Conservation (phyloP, 1,284 basidiomycete species). For the Apiotrichum sp. region DNA sequence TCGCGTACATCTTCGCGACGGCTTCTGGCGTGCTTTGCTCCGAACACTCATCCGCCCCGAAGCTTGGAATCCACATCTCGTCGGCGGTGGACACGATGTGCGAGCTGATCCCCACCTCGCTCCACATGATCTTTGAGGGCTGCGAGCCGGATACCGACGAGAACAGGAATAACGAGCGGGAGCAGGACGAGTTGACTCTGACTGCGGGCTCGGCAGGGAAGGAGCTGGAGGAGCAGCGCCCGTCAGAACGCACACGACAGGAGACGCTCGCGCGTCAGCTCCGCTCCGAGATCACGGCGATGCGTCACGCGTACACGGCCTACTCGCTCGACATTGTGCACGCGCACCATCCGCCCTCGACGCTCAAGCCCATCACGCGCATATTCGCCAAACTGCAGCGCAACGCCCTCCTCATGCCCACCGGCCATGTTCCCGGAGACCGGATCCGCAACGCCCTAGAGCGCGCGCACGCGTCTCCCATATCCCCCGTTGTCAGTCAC, state of each 20-base stretch:
- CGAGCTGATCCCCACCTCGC: conserved; percentile 30
- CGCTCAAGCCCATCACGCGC: conserved; percentile 23
- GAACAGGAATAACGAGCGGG: too few species aligned
- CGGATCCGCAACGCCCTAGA: conserved; percentile 36
- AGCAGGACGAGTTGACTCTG: too few species aligned
- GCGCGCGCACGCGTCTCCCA: conserved; percentile 17
- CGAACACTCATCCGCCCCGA: conserved; percentile 23
- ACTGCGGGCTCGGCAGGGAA: not conserved
- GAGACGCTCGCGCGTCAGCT: conserved; percentile 22
- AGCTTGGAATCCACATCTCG: conserved; percentile 23
- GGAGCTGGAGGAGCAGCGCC: conserved; percentile 1
- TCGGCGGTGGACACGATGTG: conserved; percentile 20
- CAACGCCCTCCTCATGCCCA: conserved; percentile 36
- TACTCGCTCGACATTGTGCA: conserved; percentile 26
- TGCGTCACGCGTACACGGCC: conserved; percentile 16
- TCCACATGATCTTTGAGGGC: conserved; percentile 15
- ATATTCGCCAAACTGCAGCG: conserved; percentile 27
- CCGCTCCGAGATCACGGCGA: conserved; percentile 11
- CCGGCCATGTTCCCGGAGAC: conserved; percentile 38
- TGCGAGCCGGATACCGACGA: too few species aligned
- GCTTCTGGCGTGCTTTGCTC: conserved; percentile 27
- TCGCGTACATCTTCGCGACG: conserved; percentile 37
- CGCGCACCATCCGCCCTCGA: conserved; percentile 12
- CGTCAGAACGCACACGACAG: conserved; percentile 13
- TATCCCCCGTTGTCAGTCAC: not conserved